Base-by-base conservation (phyloP, 257 asterid species). In the Solanum dulcamara region DNA sequence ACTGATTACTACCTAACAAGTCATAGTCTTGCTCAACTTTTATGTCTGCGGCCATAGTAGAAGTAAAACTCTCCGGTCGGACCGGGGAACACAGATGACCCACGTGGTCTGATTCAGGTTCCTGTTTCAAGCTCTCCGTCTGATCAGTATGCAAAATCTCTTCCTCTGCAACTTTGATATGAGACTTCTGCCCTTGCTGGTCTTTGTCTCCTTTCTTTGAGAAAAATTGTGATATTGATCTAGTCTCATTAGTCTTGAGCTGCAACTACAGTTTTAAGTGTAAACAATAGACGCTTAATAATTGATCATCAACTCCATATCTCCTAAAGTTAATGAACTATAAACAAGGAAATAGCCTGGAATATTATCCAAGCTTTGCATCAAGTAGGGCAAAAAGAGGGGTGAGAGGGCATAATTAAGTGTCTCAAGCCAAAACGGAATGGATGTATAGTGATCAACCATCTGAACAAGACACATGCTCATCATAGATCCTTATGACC, bases 211-310 rank as follows among this genome's bases (percentile, higher is more conserved):
- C 92, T 88, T 92, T 94, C 91, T 89, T 94, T 7, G 91, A 87
- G 92, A 97, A 95, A 37, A 95, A 97, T 82, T 91, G 93, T 3
- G 98, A 90, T 88, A 97, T 97, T 8, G 94, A 53, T 88, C 88
- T 94, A 50, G 85, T 90, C 87, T 93, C 94, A 50, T 91, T 95
- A 32, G 87, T 57, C 91, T 97, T 96, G 32, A 94, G 88, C 90
- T 92, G 95, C 89, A 93, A 86, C 89, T 90, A 91, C 84, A 53
- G 53, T 42, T 38, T 51, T 59, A 51, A 75, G 59, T 26, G 24
- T 26, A 38, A 70, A 44, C 84, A 77, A 81, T 28, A 26, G 35
- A n/a, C 64, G 62, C 38, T 28, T 32, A 62, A 10, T 40, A 60
- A 57, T 13, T 37, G 10, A 64, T 71, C n/a, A 20, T 42, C 40